Percentiles rank a stretch among this genome's conserved stretches.
Conservation (phyloP, 2,329 filamentous ascomycete species). For the Neocucurbitaria cava region DNA sequence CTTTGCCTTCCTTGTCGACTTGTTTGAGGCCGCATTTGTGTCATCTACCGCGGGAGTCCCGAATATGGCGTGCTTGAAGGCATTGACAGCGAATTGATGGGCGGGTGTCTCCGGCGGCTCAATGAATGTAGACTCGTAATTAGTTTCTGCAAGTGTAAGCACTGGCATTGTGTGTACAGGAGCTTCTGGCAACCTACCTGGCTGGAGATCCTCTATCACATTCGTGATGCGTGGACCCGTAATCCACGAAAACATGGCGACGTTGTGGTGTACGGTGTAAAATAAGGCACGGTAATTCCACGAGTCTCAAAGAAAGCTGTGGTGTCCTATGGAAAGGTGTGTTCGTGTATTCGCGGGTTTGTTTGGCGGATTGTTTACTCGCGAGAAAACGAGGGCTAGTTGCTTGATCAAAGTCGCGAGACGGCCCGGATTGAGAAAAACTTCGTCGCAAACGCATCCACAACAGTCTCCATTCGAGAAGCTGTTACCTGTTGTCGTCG, state of each 20-base stretch:
- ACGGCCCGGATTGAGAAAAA: not conserved
- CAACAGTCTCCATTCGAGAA: constrained; percentile 2
- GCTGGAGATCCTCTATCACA: constrained; percentile 45
- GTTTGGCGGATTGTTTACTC: constrained; percentile 47
- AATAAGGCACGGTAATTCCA: not conserved
- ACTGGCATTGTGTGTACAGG: not conserved
- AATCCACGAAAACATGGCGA: constrained; percentile 49
- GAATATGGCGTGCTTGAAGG: constrained; percentile 70
- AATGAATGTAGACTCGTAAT: constrained; percentile 51
- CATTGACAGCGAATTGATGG: constrained; percentile 71
- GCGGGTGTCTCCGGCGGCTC: constrained; percentile 70
- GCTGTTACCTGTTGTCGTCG: not conserved
- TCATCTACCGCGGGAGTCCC: constrained; percentile 66
- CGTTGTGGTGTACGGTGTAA: not conserved
- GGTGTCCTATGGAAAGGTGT: constrained; percentile 9
- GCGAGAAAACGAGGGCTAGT: constrained; percentile 25
- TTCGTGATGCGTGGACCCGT: constrained; percentile 48
- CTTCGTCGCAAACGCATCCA: constrained; percentile 5
- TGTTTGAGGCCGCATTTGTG: constrained; percentile 31
- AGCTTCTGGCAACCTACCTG: constrained; percentile 26
- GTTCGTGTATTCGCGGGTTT: constrained; percentile 20
- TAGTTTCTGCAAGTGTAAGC: constrained; percentile 35
- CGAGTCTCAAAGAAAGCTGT: not conserved
- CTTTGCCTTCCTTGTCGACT: constrained; percentile 35
- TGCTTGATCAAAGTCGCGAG: constrained; percentile 6